phyloP scores from a whole-genome alignment of 495 filamentous ascomycete genomes.

The Talaromyces proteolyticus region DNA sequence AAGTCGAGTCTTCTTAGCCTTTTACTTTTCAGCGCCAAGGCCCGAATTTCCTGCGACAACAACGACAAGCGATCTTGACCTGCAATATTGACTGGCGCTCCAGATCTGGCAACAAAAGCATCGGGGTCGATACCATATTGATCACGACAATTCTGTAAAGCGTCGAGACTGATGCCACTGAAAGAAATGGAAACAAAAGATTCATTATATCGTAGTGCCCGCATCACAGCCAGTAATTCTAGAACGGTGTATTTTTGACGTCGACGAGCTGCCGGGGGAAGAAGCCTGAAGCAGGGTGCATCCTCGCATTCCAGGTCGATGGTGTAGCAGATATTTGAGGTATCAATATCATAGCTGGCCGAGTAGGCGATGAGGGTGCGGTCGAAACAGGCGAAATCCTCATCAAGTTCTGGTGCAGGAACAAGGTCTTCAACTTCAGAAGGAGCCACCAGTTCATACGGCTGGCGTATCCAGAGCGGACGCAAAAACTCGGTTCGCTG shows the following conservation, averaged over 20 bases:
- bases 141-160: slow-evolving; percentile 57
- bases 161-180: slow-evolving; percentile 63
- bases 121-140: slow-evolving; percentile 57
- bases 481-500: slow-evolving; percentile 71
- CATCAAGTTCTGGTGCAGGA: slow-evolving; percentile 53
- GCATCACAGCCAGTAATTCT: slow-evolving; percentile 81
- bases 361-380: slow-evolving; percentile 84
- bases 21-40: slow-evolving; percentile 62
- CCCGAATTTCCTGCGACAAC: slow-evolving; percentile 68
- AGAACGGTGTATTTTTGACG: slow-evolving; percentile 57
- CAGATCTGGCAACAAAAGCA: slow-evolving; percentile 50
- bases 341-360: slow-evolving; percentile 66
- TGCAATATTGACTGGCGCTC: slow-evolving; percentile 50
- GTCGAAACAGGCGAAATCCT: slow-evolving; percentile 76
- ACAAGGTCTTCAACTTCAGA: slow-evolving; percentile 55
- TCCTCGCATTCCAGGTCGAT: slow-evolving; percentile 74
- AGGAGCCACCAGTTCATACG: slow-evolving; percentile 59
- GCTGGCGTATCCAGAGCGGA: slow-evolving; percentile 73
- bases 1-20: slow-evolving; percentile 61
- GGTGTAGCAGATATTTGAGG: slow-evolving; percentile 68
- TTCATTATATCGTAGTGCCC: slow-evolving; percentile 87
- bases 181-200: slow-evolving; percentile 85
- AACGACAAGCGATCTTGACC: slow-evolving; percentile 54
- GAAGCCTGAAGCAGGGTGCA: slow-evolving; percentile 76
- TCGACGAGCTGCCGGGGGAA: slow-evolving; percentile 53